Evolutionary conservation across 768 basidiomycete species (phyloP).

Genomic region (Termitomyces titanicus): DNA sequence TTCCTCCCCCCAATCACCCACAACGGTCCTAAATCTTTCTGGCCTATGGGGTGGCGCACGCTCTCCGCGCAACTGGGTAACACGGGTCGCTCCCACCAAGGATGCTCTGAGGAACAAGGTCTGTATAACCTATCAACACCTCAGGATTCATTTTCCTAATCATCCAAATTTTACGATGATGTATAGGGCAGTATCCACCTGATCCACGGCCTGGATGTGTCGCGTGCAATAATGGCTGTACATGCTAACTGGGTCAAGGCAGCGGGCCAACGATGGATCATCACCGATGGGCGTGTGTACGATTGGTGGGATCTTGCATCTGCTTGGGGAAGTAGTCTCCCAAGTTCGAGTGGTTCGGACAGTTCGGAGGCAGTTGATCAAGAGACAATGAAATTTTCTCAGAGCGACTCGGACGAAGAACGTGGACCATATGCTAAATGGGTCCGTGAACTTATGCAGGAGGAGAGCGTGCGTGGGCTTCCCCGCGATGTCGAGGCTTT

Average conservation of each 20-base stretch:
- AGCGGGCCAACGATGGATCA: slow-evolving; percentile 50
- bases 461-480: slow-evolving; percentile 43
- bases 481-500: slow-evolving; percentile 48
- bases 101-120: slow-evolving; percentile 50
- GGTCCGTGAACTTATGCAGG: slow-evolving; percentile 58
- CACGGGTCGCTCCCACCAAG: slow-evolving; percentile 50
- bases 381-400: too few species aligned
- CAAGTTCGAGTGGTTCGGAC: too few species aligned
- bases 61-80: slow-evolving; percentile 46
- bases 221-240: slow-evolving; percentile 58
- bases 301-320: slow-evolving; percentile 69
- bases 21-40: slow-evolving; percentile 57
- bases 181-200: slow-evolving; percentile 54
- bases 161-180: not conserved
- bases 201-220: slow-evolving; percentile 58
- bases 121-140: not conserved
- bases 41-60: slow-evolving; percentile 63
- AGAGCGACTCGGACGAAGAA: slow-evolving; percentile 10
- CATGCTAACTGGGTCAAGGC: slow-evolving; percentile 40
- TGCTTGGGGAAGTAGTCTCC: slow-evolving; percentile 38
- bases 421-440: slow-evolving; percentile 42
- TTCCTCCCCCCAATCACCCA: slow-evolving; percentile 28
- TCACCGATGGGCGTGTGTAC: slow-evolving; percentile 53
- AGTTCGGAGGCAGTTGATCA: not conserved
- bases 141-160: not conserved